phyloP scores from a whole-genome alignment of 2,329 filamentous ascomycete genomes.

The Phyllachora maydis region DNA sequence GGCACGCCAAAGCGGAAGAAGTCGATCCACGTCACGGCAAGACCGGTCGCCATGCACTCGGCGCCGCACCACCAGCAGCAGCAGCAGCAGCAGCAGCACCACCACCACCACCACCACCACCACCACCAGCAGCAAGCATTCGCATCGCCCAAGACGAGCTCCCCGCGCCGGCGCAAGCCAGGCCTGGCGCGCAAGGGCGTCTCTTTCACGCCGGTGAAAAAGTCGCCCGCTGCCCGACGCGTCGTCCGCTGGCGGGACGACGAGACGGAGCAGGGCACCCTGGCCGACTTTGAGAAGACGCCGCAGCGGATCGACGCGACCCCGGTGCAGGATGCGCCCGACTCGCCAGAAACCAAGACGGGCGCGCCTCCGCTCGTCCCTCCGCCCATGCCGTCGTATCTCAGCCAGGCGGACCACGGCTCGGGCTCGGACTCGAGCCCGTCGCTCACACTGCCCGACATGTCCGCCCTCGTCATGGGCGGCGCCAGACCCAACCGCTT shows the following conservation, averaged over 20 bases:
- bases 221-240: slow-evolving; percentile 51
- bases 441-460: slow-evolving; percentile 32
- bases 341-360: no score
- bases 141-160: slow-evolving; percentile 45
- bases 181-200: slow-evolving; percentile 45
- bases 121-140: slow-evolving; percentile 15
- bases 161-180: slow-evolving; percentile 54
- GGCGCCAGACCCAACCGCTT: slow-evolving; percentile 51
- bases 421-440: slow-evolving; percentile 32
- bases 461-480: slow-evolving; percentile 11
- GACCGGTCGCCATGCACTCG: slow-evolving; percentile 15
- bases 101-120: no score
- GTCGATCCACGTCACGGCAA: slow-evolving; percentile 8
- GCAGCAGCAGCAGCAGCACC: no score
- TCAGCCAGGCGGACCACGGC: slow-evolving; percentile 29
- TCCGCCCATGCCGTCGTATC: slow-evolving; percentile 27
- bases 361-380: slow-evolving; percentile 19
- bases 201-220: slow-evolving; percentile 64
- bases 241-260: slow-evolving; percentile 87
- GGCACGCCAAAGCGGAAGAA: slow-evolving; percentile 64
- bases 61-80: slow-evolving; percentile 10
- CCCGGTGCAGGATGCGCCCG: slow-evolving; percentile 29
- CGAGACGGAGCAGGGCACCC: slow-evolving; percentile 55
- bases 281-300: slow-evolving; percentile 84
- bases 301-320: slow-evolving; percentile 47